These are phyloP conservation scores for Ceratocystis huliohia DNA, from an alignment of 2,329 filamentous ascomycete species.

Conservation along the genomic window DNA sequence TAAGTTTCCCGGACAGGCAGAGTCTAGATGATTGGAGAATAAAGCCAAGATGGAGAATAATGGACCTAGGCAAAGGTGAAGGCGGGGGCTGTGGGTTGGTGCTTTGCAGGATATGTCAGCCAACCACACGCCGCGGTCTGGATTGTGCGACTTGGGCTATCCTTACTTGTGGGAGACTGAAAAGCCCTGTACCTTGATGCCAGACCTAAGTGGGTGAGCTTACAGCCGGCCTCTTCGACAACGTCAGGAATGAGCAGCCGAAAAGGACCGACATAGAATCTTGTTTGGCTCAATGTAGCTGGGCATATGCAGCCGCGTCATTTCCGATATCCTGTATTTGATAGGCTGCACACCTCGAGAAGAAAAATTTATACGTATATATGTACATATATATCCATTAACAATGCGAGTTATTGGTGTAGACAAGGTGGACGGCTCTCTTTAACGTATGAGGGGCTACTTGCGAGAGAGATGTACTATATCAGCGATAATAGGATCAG, in stretches of 20 bases:
- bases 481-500: not conserved
- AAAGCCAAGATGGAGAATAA: not conserved
- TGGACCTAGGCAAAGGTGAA: not conserved
- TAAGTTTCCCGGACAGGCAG: not conserved
- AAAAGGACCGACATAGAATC: slow-evolving; percentile 6
- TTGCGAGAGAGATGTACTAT: not conserved
- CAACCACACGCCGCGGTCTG: slow-evolving; percentile 5
- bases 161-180: not conserved
- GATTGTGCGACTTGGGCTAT: slow-evolving; percentile 8
- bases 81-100: not conserved
- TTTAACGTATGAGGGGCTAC: too few species aligned
- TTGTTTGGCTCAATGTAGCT: not conserved
- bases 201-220: not conserved
- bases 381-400: too few species aligned
- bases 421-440: too few species aligned
- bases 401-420: too few species aligned
- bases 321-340: not conserved
- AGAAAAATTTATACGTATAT: too few species aligned
- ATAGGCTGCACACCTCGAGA: not conserved
- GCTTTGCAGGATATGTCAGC: not conserved
- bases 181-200: not conserved
- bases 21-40: not conserved
- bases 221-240: not conserved
- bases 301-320: not conserved
- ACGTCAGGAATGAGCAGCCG: slow-evolving; percentile 1